These are phyloP conservation scores for Sclerotinia glacialis DNA, from an alignment of 2,329 filamentous ascomycete species.

Conservation along the genomic window DNA sequence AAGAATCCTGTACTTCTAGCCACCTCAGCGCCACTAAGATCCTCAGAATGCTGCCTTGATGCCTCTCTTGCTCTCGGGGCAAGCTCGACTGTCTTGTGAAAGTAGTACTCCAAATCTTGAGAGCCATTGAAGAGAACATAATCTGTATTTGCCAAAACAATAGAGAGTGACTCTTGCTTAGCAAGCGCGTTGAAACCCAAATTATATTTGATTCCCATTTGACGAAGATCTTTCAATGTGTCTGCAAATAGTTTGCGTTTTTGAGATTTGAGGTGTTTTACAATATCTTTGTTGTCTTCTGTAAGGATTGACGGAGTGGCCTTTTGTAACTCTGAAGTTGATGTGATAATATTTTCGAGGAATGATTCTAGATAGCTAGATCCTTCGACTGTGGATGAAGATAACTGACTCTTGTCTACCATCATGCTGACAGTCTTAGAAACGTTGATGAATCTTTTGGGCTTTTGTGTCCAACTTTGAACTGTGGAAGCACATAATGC, in stretches of 20 bases:
- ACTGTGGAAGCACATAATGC: conserved; percentile 35
- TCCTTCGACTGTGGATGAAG: conserved; percentile 53
- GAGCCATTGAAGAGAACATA: conserved; percentile 38
- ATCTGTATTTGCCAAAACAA: conserved; percentile 61
- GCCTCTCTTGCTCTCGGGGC: conserved; percentile 65
- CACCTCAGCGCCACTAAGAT: conserved; percentile 78
- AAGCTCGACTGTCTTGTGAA: conserved; percentile 76
- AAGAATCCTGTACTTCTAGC: conserved; percentile 76
- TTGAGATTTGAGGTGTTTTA: conserved; percentile 86
- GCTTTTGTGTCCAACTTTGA: conserved; percentile 45
- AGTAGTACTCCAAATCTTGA: conserved; percentile 58
- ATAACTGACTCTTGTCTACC: conserved; percentile 57
- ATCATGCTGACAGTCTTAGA: conserved; percentile 71
- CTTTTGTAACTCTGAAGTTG: conserved; percentile 72
- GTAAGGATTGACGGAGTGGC: conserved; percentile 78
- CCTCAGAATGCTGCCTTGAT: conserved; percentile 73
- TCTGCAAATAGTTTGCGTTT: conserved; percentile 91
- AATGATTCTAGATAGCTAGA: conserved; percentile 63
- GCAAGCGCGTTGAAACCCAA: conserved; percentile 69
- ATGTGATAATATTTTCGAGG: conserved; percentile 63
- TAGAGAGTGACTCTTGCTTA: conserved; percentile 68
- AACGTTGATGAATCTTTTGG: conserved; percentile 69
- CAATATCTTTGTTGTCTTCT: conserved; percentile 77
- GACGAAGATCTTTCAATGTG: conserved; percentile 74
- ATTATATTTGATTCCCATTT: conserved; percentile 89